These are phyloP conservation scores for Kazachstania bromeliacearum DNA, from an alignment of 805 yeast species.

Conservation along the genomic window DNA sequence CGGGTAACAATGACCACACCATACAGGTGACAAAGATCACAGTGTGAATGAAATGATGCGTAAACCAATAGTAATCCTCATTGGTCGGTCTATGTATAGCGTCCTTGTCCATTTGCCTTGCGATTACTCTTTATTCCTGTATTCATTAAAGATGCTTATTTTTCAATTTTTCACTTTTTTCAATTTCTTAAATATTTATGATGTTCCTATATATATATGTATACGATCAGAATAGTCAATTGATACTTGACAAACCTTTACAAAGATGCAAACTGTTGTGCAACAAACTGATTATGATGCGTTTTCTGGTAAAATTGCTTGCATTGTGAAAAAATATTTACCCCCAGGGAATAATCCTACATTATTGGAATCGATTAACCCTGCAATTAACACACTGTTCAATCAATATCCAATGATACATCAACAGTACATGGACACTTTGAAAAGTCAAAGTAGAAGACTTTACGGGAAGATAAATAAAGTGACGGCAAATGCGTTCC, in stretches of 20 bases:
- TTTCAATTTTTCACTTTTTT: no score
- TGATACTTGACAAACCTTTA: no score
- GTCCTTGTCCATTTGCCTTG: no score
- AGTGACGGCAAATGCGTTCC: constrained; percentile 34
- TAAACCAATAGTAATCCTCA: constrained; percentile 81
- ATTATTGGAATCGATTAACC: constrained; percentile 4
- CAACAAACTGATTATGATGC: constrained; percentile 59
- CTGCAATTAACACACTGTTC: background rate
- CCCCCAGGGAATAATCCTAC: constrained; percentile 27
- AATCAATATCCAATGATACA: constrained; percentile 15
- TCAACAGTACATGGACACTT: constrained; percentile 13
- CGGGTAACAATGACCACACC: constrained; percentile 69
- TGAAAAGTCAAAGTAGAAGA: constrained; percentile 15
- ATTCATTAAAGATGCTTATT: no score
- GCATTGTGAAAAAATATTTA: constrained; percentile 41
- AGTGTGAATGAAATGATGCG: constrained; percentile 61
- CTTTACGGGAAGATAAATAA: constrained; percentile 14
- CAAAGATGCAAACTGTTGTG: constrained; percentile 18
- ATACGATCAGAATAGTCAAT: no score
- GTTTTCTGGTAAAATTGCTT: constrained; percentile 50
- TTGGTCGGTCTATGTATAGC: no score
- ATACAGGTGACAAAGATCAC: constrained; percentile 47
- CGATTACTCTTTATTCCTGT: no score
- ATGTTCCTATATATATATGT: no score
- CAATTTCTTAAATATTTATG: no score